Evolutionary conservation across 805 yeast genomes (phyloP).

Genomic region (Cyberlindnera nakhonratchasimensis): DNA sequence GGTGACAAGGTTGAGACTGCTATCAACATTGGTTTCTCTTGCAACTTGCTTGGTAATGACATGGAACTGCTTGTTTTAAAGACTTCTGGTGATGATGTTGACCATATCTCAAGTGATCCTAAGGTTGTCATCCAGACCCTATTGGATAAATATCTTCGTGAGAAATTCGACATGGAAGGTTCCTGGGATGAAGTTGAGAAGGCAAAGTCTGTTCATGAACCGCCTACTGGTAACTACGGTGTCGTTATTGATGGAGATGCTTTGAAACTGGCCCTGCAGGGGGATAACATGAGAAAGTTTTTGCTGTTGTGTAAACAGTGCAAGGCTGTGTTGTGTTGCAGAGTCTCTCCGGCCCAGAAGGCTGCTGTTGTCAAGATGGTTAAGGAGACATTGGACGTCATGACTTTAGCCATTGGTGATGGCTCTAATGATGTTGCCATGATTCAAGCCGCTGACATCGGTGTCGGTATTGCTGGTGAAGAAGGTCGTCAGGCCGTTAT

Average conservation of each 20-base stretch:
- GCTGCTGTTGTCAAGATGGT: constrained; percentile 88
- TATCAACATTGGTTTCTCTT: constrained; percentile 96
- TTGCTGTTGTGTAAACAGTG: constrained; percentile 73
- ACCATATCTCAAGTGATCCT: constrained; percentile 39
- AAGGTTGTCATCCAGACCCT: constrained; percentile 42
- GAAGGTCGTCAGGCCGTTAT: constrained; percentile 87
- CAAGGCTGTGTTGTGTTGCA: constrained; percentile 87
- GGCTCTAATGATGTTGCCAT: constrained; percentile 88
- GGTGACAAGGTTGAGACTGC: constrained; percentile 99
- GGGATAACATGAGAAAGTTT: constrained; percentile 50
- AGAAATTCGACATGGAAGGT: constrained; percentile 56
- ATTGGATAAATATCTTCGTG: constrained; percentile 49
- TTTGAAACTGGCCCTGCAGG: constrained; percentile 46
- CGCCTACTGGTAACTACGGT: constrained; percentile 67
- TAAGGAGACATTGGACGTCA: constrained; percentile 66
- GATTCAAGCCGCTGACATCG: constrained; percentile 82
- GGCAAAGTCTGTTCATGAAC: constrained; percentile 56
- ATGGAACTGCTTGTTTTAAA: constrained; percentile 69
- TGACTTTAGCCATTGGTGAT: constrained; percentile 82
- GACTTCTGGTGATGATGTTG: constrained; percentile 54
- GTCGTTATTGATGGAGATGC: constrained; percentile 80
- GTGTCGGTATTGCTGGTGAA: constrained; percentile 77
- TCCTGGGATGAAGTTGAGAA: constrained; percentile 49
- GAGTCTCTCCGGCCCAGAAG: constrained; percentile 96
- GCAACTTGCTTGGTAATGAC: constrained; percentile 77